Evolutionary conservation across 768 basidiomycete species (phyloP), one percentile per base, ranked within the genome.

Genomic region (Gloeopeniophorella convolvens): DNA sequence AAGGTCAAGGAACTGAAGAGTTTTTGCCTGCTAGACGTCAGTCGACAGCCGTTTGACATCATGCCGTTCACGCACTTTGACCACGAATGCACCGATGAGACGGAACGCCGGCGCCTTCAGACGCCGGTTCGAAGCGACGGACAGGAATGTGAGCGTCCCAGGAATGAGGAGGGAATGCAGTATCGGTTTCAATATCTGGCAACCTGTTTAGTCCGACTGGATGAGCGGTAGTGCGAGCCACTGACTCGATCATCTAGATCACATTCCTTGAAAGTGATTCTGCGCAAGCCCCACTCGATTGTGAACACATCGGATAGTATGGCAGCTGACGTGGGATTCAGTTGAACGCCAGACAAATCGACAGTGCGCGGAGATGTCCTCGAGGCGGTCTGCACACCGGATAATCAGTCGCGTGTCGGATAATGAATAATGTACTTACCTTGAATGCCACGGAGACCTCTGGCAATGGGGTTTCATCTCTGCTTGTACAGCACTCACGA

Each of bases 251-350:
- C 87, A 56, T 93, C 90, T 18, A 98, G 66, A 58, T 93, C 82
- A 60, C 93, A 97, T 63, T 88, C 86, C 34, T 89, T 80, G 47
- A 96, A 76, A 0, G 86, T 82, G 18, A 95, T 71, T 60, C 91
- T 94, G 23, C 85, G 74, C 16, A 96, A 70, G 0, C 93, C 94
- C 88, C 93, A 97, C 66, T 97, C 91, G 50, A 96, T 84, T 7
- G 82, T 80, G 56, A 98, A 82, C 12, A 96, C 81, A 66, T 98
- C 95, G 0, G 95, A 85, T 15, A 99, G 74, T 15, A 92, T 82
- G 11, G 84, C 82, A 0, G 90, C 85, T 0, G 79, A 73, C 2
- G 81, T 75, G 1, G 75, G 65, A 0, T 79, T 85, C 16, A 98
- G 73, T 59, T 83, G 84, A 18, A 85, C 79, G 9, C 86, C 79